Base-by-base conservation (phyloP, 2,329 filamentous ascomycete genomes). In the Colletotrichum limetticola region DNA sequence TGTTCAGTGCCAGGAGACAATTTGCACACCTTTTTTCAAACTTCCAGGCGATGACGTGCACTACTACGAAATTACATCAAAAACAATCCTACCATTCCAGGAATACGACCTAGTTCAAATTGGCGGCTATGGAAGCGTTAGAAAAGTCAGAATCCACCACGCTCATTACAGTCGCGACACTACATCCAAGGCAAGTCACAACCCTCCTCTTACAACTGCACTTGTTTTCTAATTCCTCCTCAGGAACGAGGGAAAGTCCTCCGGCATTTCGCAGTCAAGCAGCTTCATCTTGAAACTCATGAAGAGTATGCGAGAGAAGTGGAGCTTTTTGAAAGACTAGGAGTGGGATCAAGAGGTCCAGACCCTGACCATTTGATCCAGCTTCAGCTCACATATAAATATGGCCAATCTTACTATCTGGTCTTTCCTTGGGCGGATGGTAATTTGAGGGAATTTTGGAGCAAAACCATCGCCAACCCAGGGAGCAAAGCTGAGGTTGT, bases 401-500 rank as follows among this genome's bases (percentile, higher is more conserved):
- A 55, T 16, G 61, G 61, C 26, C 12, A 64, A 12, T 37, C n/a
- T 37, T 75, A 68, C 42, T 65, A 58, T 2, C 61, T 75, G 24
- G 63, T 75, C n/a, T 75, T 75, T 52, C 74, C 74, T 6, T 75
- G 71, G 74, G 74, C 74, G 2, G 64, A 71, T 6, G 71, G 71
- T 28, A 32, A 59, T 9, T 28, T 75, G 8, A 65, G 60, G 16
- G 30, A 56, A 24, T 64, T 53, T 8, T 64, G 61, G 61, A 19
- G 12, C 8, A 8, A 61, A 11, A 61, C 2, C 2, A 7, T 2
- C 11, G 22, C 52, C 22, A 26, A 8, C 6, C 58, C 58, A 12
- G 11, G 24, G 2, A 24, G 11, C 16, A 11, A 14, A 8, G 11
- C 12, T 19, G 19, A 61, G n/a, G 16, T 19, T 2, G n/a, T 64